Evolutionary conservation across 352 stramenopile species (phyloP).

Genomic region (Phytopythium helicoides): DNA sequence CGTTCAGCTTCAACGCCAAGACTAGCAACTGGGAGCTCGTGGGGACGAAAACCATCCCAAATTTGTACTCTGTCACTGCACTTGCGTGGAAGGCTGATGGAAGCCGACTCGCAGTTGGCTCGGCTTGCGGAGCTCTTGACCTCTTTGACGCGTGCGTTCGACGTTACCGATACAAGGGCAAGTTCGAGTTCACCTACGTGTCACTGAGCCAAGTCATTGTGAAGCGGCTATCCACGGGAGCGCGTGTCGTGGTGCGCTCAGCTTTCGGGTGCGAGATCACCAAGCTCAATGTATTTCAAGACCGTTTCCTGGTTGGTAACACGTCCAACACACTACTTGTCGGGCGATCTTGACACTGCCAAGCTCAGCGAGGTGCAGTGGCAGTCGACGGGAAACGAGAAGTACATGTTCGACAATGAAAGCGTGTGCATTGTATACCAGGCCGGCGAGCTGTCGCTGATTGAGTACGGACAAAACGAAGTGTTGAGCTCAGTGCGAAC

Average conservation of each 20-base stretch:
- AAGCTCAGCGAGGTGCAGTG: conserved; percentile 93
- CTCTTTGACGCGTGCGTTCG: conserved; percentile 92
- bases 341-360: conserved; percentile 87
- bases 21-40: conserved; percentile 84
- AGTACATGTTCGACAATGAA: conserved; percentile 95
- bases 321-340: conserved; percentile 92
- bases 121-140: conserved; percentile 90
- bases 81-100: conserved; percentile 92
- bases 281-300: conserved; percentile 95
- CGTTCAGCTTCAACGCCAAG: conserved; percentile 86
- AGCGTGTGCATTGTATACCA: conserved; percentile 90
- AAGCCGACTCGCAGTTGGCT: conserved; percentile 86
- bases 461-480: conserved; percentile 95
- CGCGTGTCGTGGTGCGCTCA: conserved; percentile 85
- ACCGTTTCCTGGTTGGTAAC: conserved; percentile 90
- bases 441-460: conserved; percentile 90
- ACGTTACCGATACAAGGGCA: conserved; percentile 91
- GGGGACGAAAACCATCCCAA: conserved; percentile 84
- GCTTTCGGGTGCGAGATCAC: conserved; percentile 92
- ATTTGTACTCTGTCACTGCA: conserved; percentile 92
- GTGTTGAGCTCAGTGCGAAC: conserved; percentile 89
- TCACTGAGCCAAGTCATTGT: conserved; percentile 93
- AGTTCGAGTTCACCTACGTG: conserved; percentile 96
- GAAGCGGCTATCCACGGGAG: conserved; percentile 85
- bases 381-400: conserved; percentile 85